A percentile compares a stretch with the other conserved stretches of the same genome.
phyloP scores from a whole-genome alignment of 139 green algal species.

The Limnomonas spitsbergensis region DNA sequence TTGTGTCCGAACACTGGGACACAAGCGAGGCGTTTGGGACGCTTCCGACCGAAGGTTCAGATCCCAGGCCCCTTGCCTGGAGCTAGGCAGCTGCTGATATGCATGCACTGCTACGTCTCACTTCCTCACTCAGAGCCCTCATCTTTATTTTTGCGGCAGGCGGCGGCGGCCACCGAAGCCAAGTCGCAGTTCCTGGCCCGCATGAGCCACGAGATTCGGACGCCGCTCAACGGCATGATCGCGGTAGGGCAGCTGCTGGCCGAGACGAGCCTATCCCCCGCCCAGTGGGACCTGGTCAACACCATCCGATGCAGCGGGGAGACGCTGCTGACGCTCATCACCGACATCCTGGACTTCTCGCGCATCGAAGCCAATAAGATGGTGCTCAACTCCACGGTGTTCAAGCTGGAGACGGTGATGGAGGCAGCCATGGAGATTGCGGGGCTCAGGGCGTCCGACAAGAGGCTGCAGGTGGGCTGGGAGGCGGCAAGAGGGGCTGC shows the following conservation, averaged over 20 bases:
- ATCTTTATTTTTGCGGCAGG: too few relatives aligned
- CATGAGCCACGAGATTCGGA: constrained; percentile 94
- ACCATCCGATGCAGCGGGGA: constrained; percentile 63
- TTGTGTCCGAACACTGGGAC: too few relatives aligned
- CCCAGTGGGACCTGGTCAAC: constrained; percentile 69
- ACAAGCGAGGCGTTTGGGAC: too few relatives aligned
- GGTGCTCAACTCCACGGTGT: constrained; percentile 41
- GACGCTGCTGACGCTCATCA: constrained; percentile 84
- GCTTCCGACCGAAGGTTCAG: too few relatives aligned
- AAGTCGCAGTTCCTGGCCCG: constrained; percentile 80
- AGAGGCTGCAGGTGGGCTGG: constrained; percentile 61
- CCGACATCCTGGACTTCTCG: constrained; percentile 87
- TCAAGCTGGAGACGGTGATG: constrained; percentile 72
- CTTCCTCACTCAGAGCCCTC: too few relatives aligned
- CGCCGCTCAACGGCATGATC: constrained; percentile 91
- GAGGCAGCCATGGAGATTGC: constrained; percentile 84
- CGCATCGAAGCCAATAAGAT: constrained; percentile 86
- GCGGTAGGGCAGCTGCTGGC: constrained; percentile 83
- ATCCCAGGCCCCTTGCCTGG: too few relatives aligned
- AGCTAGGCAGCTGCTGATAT: too few relatives aligned
- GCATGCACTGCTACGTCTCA: too few relatives aligned
- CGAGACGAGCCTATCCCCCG: constrained; percentile 59
- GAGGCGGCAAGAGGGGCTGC: background rate
- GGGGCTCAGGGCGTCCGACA: constrained; percentile 65
- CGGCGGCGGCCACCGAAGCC: constrained; percentile 13